Evolutionary conservation across 495 filamentous ascomycete genomes (phyloP).

Genomic region (Achaetomiella virescens): DNA sequence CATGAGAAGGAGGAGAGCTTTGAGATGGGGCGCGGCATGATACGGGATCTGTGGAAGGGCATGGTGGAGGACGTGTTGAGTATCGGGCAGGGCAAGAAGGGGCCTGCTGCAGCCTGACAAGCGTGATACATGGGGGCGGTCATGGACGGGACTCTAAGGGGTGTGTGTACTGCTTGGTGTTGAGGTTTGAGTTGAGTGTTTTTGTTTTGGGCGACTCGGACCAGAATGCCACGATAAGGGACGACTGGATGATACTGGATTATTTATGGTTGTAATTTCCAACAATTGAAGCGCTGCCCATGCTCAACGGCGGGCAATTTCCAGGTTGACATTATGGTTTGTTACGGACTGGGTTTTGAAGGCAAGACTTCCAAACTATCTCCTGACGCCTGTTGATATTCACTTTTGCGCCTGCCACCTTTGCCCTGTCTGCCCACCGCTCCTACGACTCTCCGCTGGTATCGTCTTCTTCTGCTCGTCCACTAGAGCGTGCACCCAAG

Average conservation of each 20-base stretch:
- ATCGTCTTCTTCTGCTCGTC: background rate
- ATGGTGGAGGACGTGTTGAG: constrained; percentile 40
- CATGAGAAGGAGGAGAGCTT: constrained; percentile 10
- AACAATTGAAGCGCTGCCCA: background rate
- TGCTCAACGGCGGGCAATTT: background rate
- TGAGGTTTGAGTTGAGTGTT: background rate
- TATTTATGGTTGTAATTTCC: constrained; percentile 6
- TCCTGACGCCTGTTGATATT: background rate
- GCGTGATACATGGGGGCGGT: background rate
- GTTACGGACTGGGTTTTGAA: background rate
- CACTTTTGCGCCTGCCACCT: background rate
- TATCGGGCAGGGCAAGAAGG: background rate
- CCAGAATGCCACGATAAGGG: background rate
- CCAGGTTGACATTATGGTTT: background rate
- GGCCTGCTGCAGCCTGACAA: constrained; percentile 1
- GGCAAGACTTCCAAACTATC: background rate
- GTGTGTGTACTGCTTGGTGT: background rate
- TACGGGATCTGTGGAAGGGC: constrained; percentile 41
- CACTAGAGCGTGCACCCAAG: too few relatives aligned
- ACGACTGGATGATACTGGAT: background rate
- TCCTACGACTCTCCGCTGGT: background rate
- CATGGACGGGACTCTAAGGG: too few relatives aligned
- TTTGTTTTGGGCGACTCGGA: background rate
- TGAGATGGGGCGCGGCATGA: constrained; percentile 34
- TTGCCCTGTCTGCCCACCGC: background rate